phyloP scores from a whole-genome alignment of 768 basidiomycete genomes.

The Kwoniella sp. region DNA sequence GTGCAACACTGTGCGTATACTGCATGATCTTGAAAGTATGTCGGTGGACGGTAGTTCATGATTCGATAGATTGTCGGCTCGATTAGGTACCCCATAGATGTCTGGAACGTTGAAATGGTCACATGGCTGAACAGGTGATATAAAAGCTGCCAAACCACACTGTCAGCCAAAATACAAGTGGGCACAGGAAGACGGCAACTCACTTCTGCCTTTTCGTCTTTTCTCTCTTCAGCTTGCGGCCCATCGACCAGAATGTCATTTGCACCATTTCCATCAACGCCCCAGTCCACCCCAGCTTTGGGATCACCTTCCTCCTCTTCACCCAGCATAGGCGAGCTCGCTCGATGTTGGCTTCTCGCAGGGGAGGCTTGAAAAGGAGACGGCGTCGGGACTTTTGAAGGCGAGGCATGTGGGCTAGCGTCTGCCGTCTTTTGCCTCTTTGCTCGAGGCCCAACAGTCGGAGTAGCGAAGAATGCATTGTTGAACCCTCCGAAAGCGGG shows the following conservation, averaged over 20 bases:
- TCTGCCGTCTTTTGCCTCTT: conserved; percentile 38
- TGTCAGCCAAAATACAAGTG: not conserved
- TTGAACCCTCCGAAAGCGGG: conserved; percentile 35
- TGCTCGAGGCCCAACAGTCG: conserved; percentile 15
- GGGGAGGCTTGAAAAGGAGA: conserved; percentile 16
- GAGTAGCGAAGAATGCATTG: conserved; percentile 38
- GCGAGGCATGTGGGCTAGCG: conserved; percentile 18
- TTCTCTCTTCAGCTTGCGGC: conserved; percentile 6
- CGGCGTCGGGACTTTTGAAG: conserved; percentile 8
- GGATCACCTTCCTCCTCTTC: conserved; percentile 13
- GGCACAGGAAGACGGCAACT: conserved; percentile 17
- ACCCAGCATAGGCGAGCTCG: conserved; percentile 6
- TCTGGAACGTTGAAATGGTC: conserved; percentile 21
- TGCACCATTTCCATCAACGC: conserved; percentile 5
- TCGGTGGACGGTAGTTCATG: conserved; percentile 21
- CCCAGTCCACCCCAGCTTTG: conserved; percentile 17
- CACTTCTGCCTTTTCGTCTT: conserved; percentile 28
- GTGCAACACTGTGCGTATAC: conserved; percentile 28
- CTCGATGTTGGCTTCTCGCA: conserved; percentile 1
- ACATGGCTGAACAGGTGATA: conserved; percentile 42
- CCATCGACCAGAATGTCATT: conserved; percentile 7
- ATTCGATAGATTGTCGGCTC: conserved; percentile 38
- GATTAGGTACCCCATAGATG: conserved; percentile 3
- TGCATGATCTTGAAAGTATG: not conserved
- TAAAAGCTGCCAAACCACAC: conserved; percentile 23